A percentile compares a stretch with the other conserved stretches of the same genome.
These are phyloP conservation scores for Colletotrichum sojae DNA, from an alignment of 2,329 filamentous ascomycete genomes.

Conservation along the genomic window DNA sequence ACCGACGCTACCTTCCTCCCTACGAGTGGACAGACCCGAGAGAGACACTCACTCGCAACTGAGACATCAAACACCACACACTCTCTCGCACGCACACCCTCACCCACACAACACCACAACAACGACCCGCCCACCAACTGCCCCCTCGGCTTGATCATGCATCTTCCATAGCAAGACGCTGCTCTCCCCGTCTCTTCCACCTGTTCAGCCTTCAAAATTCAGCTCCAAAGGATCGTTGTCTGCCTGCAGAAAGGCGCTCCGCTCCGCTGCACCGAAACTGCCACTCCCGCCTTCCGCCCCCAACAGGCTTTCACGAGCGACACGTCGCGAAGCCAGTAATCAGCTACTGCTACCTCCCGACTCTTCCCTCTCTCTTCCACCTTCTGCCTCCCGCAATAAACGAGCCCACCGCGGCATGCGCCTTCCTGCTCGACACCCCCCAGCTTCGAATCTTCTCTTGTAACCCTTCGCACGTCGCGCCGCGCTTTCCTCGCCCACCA, in stretches of 20 bases:
- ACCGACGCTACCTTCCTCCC: neutral
- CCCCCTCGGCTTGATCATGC: slow-evolving; percentile 29
- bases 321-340: slow-evolving; percentile 7
- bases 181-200: slow-evolving; percentile 20
- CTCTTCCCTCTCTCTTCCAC: neutral
- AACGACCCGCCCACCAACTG: slow-evolving; percentile 1
- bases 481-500: slow-evolving; percentile 21
- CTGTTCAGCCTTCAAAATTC: slow-evolving; percentile 7
- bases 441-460: slow-evolving; percentile 7
- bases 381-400: slow-evolving; percentile 6
- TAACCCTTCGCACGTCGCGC: slow-evolving; percentile 18
- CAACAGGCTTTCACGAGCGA: slow-evolving; percentile 16
- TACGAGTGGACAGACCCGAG: slow-evolving; percentile 13
- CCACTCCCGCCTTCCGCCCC: slow-evolving; percentile 5
- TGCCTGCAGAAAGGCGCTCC: slow-evolving; percentile 3
- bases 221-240: neutral
- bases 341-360: neutral
- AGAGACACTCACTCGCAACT: slow-evolving; percentile 29
- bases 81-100: slow-evolving; percentile 6
- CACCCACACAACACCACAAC: slow-evolving; percentile 24
- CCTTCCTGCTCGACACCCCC: slow-evolving; percentile 21
- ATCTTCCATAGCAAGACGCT: slow-evolving; percentile 35
- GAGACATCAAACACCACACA: slow-evolving; percentile 28
- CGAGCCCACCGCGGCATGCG: slow-evolving; percentile 26
- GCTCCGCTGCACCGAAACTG: slow-evolving; percentile 19